Conservation (phyloP, 805 yeast genomes). For the Yueomyces sp. region DNA sequence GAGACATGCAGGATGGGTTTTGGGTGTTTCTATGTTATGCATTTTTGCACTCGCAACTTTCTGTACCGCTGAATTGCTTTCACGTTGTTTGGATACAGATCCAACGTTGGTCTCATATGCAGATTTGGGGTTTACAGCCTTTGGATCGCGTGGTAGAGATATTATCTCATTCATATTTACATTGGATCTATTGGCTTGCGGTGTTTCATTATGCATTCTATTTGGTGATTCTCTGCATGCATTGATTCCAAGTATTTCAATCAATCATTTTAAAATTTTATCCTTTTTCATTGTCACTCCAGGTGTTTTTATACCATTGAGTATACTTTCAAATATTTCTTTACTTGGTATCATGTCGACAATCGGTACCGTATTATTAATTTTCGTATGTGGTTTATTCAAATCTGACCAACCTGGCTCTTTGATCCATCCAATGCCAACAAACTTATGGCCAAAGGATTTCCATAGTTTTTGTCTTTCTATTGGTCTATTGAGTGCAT, state of each 20-base stretch:
- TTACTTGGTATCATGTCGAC: conserved; percentile 63
- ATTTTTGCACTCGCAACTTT: conserved; percentile 56
- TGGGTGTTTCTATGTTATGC: conserved; percentile 47
- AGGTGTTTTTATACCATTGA: conserved; percentile 66
- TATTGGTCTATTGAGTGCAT: conserved; percentile 60
- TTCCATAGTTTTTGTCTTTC: conserved; percentile 40
- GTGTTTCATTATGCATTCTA: conserved; percentile 67
- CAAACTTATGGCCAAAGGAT: conserved; percentile 52
- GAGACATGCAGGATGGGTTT: conserved; percentile 53
- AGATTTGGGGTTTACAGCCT: conserved; percentile 77
- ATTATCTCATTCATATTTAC: conserved; percentile 64
- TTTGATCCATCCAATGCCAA: conserved; percentile 44
- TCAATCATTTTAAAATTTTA: conserved; percentile 46
- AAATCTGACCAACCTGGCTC: conserved; percentile 65
- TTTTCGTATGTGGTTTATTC: conserved; percentile 49
- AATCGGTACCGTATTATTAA: conserved; percentile 43
- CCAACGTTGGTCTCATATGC: conserved; percentile 75
- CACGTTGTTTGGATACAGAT: conserved; percentile 69
- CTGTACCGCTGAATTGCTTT: conserved; percentile 63
- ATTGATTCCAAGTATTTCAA: conserved; percentile 39
- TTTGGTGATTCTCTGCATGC: conserved; percentile 80
- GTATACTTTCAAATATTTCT: conserved; percentile 54
- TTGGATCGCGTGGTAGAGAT: conserved; percentile 63
- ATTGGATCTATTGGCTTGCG: conserved; percentile 65
- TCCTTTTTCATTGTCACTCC: conserved; percentile 68